Base-by-base conservation (phyloP, 2,329 filamentous ascomycete genomes). In the Shiraia sp. region DNA sequence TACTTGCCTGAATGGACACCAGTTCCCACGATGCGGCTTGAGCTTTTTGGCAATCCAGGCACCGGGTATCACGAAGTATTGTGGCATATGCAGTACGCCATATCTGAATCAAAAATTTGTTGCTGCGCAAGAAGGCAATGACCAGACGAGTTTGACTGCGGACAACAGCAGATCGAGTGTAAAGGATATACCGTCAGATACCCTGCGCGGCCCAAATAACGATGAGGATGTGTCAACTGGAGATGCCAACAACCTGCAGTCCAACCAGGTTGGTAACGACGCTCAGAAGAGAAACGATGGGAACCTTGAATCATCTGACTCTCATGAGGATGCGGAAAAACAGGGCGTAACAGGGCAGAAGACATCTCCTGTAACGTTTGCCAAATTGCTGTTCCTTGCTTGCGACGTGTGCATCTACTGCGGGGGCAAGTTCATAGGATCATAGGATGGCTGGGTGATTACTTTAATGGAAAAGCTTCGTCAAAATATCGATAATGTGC, bases 11-110 rank as follows among this genome's bases (percentile, higher is more conserved):
- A 70, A 72, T 32, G 78, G 77, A 0, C 80, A 83, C 65, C 45
- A 76, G 29, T 81, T 79, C 43, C 74, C 68, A n/a, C 72, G 80
- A 25, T 83, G 80, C 51, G 71, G 71, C 10, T 49, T 82, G 15
- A 79, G 76, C n/a, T 77, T 79, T 36, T 52, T 80, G 5, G 70
- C 78, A 1, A 79, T 82, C 6, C 78, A 81, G 55, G 72, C 75
- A 24, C 78, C 79, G 2, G 73, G 73, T 2, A 68, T 76, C 2
- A 76, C 77, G 10, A 81, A 80, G 52, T 71, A 70, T 35, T 83
- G 80, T 57, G 73, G 73, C 13, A 63, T 74, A n/a, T 83, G 80
- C 51, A 70, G 60, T 10, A 73, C 64, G 17, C 73, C 76, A 31
- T 79, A 73, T 50, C 51, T 80, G 6, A 72, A 71, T 31, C 74